Percentiles rank a stretch among this genome's conserved stretches.
Evolutionary conservation across 257 asterid species (phyloP).

Genomic region (Pogostemon cablin): DNA sequence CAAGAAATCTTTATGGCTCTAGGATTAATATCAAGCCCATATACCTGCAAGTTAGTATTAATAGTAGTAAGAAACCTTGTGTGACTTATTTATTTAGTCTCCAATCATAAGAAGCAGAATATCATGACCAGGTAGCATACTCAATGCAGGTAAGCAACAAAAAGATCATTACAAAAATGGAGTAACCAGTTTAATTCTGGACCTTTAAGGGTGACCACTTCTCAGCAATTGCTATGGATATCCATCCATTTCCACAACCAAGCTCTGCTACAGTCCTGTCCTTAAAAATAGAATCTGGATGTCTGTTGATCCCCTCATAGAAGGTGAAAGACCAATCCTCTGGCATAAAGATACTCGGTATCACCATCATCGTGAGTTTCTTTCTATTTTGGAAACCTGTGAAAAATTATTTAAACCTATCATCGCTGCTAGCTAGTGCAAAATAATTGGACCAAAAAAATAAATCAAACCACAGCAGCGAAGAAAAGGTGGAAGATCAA

Average conservation of each 20-base stretch:
- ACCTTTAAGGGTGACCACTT: constrained; percentile 95
- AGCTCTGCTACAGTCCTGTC: constrained; percentile 93
- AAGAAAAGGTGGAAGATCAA: constrained; percentile 9
- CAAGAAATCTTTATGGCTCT: constrained; percentile 96
- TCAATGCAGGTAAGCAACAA: constrained; percentile 6
- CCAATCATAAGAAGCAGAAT: constrained; percentile 23
- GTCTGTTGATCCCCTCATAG: constrained; percentile 95
- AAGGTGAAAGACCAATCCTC: constrained; percentile 99
- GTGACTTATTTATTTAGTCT: constrained; percentile 21
- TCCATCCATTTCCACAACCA: constrained; percentile 99
- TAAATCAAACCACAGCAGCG: neutral
- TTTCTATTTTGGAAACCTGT: constrained; percentile 75
- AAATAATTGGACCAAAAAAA: neutral
- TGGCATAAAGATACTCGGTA: constrained; percentile 95
- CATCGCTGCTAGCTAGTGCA: constrained; percentile 28
- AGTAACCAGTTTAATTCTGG: constrained; percentile 24
- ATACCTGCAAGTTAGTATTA: constrained; percentile 63
- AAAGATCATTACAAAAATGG: constrained; percentile 11
- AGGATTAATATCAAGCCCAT: constrained; percentile 99
- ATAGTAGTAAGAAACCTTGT: constrained; percentile 32
- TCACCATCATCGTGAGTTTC: constrained; percentile 89
- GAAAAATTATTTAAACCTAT: constrained; percentile 6
- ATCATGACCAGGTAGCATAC: neutral
- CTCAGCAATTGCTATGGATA: constrained; percentile 97
- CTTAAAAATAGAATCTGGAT: constrained; percentile 88